These are phyloP conservation scores for Rhizopus stolonifer DNA, from an alignment of 371 early-diverging fungal genomes.

Conservation along the genomic window DNA sequence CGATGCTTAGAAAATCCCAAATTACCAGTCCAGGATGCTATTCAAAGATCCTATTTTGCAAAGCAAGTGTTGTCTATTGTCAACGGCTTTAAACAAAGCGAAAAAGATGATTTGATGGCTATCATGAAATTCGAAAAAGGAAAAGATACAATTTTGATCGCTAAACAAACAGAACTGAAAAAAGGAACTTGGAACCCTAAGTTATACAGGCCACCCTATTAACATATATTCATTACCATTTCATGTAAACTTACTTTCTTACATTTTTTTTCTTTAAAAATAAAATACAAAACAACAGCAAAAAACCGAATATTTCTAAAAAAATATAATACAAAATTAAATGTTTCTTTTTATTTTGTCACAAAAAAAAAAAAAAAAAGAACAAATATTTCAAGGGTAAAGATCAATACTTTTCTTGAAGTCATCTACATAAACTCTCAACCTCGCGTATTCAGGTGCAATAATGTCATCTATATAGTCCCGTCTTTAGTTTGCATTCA, in stretches of 20 bases:
- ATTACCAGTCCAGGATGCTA: conserved; percentile 32
- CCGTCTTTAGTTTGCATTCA: neutral
- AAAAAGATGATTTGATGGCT: conserved; percentile 25
- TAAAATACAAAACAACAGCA: neutral
- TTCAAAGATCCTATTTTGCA: conserved; percentile 38
- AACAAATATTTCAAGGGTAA: conserved; percentile 38
- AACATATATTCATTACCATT: no score
- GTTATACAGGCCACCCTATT: no score
- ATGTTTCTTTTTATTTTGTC: neutral
- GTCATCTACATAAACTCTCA: conserved; percentile 44
- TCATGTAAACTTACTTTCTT: no score
- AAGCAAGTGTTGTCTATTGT: conserved; percentile 22
- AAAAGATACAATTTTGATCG: conserved; percentile 22
- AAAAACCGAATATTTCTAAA: conserved; percentile 1
- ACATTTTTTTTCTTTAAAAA: conserved; percentile 3
- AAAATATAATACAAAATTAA: neutral
- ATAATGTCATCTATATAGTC: conserved; percentile 30
- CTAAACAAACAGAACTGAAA: conserved; percentile 28
- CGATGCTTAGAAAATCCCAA: conserved; percentile 37
- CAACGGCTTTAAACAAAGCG: conserved; percentile 2
- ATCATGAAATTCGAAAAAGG: conserved; percentile 32
- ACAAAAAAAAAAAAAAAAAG: no score
- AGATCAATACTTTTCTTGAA: conserved; percentile 42
- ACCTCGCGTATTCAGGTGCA: conserved; percentile 43
- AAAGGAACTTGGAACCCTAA: conserved; percentile 39